Percentiles rank a stretch among this genome's conserved stretches.
phyloP scores from a whole-genome alignment of 2,329 filamentous ascomycete genomes.

The Phaeomoniella chlamydospora region DNA sequence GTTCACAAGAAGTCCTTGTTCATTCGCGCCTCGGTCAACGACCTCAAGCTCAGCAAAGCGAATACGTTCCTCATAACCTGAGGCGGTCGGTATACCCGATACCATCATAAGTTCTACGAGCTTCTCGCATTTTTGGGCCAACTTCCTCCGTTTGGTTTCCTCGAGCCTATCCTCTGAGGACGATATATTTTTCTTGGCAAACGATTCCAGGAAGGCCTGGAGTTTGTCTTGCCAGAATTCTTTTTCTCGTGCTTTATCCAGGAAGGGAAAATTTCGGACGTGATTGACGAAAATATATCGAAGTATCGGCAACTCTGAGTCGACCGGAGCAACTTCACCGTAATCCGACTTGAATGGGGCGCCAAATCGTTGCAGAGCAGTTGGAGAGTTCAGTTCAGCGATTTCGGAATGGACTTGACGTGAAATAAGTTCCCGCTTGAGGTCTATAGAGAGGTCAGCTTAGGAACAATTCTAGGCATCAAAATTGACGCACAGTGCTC shows the following conservation, averaged over 20 bases:
- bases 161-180: conserved; percentile 92
- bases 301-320: conserved; percentile 85
- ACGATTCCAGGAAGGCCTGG: conserved; percentile 91
- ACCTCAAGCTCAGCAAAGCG: conserved; percentile 95
- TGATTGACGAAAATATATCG: conserved; percentile 97
- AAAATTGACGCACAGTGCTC: conserved; percentile 80
- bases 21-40: conserved; percentile 83
- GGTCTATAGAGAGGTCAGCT: no score
- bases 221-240: conserved; percentile 99
- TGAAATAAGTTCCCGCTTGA: conserved; percentile 88
- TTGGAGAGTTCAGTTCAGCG: conserved; percentile 82
- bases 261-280: conserved; percentile 93
- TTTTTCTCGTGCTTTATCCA: conserved; percentile 93
- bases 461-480: no score
- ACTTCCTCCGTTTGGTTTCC: conserved; percentile 85
- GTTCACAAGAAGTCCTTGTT: conserved; percentile 74
- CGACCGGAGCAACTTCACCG: conserved; percentile 81
- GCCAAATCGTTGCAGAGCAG: conserved; percentile 85
- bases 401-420: conserved; percentile 87
- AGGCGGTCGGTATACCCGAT: conserved; percentile 86
- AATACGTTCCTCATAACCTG: conserved; percentile 93
- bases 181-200: conserved; percentile 92
- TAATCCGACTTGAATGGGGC: conserved; percentile 87
- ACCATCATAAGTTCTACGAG: conserved; percentile 99
- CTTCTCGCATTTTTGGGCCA: conserved; percentile 87